Evolutionary conservation across 768 basidiomycete genomes (phyloP).

Genomic region (Favolaschia claudopus): DNA sequence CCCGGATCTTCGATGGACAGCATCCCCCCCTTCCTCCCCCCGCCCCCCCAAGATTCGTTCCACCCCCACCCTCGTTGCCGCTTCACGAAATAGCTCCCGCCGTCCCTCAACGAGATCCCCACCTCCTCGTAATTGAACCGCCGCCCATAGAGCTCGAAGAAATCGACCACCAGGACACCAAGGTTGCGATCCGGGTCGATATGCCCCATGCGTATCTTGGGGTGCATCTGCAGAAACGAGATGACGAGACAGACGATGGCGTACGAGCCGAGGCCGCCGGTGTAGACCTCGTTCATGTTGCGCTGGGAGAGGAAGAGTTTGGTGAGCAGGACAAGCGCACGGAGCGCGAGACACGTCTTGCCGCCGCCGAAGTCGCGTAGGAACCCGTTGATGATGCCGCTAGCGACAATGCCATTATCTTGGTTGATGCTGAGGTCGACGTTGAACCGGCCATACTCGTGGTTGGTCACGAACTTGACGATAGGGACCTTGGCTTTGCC

Average conservation of each 20-base stretch:
- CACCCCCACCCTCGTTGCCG: constrained; percentile 91
- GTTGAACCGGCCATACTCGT: constrained; percentile 70
- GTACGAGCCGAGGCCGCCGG: constrained; percentile 94
- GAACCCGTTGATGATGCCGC: constrained; percentile 82
- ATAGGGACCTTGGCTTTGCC: constrained; percentile 96
- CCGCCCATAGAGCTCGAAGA: constrained; percentile 94
- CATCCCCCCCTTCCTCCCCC: constrained; percentile 50
- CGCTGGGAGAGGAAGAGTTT: constrained; percentile 92
- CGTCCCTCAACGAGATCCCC: constrained; percentile 87
- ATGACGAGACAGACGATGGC: constrained; percentile 93
- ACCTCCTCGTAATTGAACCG: constrained; percentile 92
- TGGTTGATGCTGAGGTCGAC: constrained; percentile 97
- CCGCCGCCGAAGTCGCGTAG: constrained; percentile 60
- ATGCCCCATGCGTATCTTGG: constrained; percentile 88
- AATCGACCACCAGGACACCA: constrained; percentile 95
- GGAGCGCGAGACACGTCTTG: constrained; percentile 68
- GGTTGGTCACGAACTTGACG: constrained; percentile 88
- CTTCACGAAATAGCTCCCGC: constrained; percentile 92
- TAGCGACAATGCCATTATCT: constrained; percentile 81
- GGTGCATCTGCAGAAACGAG: constrained; percentile 97
- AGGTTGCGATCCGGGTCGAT: constrained; percentile 89
- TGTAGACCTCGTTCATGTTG: constrained; percentile 97
- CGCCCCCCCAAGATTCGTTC: constrained; percentile 60
- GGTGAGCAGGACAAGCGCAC: constrained; percentile 84
- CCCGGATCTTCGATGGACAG: constrained; percentile 95